Percentiles rank a stretch among this genome's conserved stretches.
phyloP scores from a whole-genome alignment of 257 asterid species.

The Petrea volubilis region DNA sequence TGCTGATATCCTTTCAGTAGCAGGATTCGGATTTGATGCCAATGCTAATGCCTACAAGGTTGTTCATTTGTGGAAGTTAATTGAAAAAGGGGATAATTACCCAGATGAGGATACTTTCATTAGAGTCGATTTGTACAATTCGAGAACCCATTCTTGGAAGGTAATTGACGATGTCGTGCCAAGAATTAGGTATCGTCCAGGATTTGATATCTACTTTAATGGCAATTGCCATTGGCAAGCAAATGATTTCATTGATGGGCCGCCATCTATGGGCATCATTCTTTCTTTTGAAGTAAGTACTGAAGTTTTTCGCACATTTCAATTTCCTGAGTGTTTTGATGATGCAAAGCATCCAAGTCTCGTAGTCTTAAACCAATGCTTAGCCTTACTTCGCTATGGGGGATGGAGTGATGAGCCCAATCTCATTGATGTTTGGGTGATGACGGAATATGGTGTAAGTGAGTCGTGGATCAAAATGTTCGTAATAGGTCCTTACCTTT shows the following conservation, averaged over 20 bases:
- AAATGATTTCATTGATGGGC: no score
- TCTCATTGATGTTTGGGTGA: background rate
- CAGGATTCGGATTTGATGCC: background rate
- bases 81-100: no score
- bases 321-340: background rate
- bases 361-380: background rate
- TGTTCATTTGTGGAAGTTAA: background rate
- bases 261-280: no score
- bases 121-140: background rate
- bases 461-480: background rate
- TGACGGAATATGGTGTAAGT: background rate
- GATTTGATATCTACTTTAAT: background rate
- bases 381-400: background rate
- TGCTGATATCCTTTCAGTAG: background rate
- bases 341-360: background rate
- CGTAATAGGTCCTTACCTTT: background rate
- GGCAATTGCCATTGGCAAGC: background rate
- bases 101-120: no score
- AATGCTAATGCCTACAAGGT: background rate
- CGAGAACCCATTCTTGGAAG: background rate
- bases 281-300: background rate
- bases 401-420: background rate
- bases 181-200: no score
- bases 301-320: background rate
- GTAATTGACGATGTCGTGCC: background rate